Base-by-base conservation (phyloP, 169 alveolate genomes). In the Besnoitia besnoiti region DNA sequence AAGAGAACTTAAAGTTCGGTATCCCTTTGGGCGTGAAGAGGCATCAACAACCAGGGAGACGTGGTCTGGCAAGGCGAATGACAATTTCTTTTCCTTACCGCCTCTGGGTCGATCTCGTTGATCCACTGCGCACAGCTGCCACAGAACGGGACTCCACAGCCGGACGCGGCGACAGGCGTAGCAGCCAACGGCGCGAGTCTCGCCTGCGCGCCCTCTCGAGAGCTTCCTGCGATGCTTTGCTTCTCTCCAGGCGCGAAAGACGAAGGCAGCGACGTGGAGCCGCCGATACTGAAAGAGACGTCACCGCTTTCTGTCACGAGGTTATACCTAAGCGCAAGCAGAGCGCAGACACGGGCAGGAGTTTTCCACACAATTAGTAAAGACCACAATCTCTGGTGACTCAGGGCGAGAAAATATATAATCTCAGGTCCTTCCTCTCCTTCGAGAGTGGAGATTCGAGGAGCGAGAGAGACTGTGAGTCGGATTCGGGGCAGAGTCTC, bases 101-200 rank as follows among this genome's bases (percentile, higher is more conserved):
- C 46, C 47, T 73, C 30, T 24, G 82, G 82, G n/a, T 73, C n/a
- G 82, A 14, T n/a, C 44, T 7, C n/a, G 19, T 21, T 37, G n/a
- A 55, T 37, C 87, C 87, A 77, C 59, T 44, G 49, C 42, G 40
- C 49, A 21, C 87, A 77, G 59, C 87, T 77, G 61, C 59, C 30
- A 24, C 87, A 77, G 59, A 27, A 4, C 0, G 61, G 87, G 39
- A 77, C 24, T 3, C 87, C 87, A 40, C 87, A 77, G 59, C 59
- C 40, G 5, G 16, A 77, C 16, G 40, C 21, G 3, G 24, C 33
- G 67, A 55, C 7, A 55, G 67, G 33, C 12, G 67, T 19, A 19
- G 3, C 3, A 5, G 67, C 67, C 67, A 19, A 55, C 12, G 67
- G 16, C 24, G 7, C 67, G 5, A 1, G 67, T n/a, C 33, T 1